Conservation (phyloP, 140 eudicot species). For the Stevia rebaudiana region DNA sequence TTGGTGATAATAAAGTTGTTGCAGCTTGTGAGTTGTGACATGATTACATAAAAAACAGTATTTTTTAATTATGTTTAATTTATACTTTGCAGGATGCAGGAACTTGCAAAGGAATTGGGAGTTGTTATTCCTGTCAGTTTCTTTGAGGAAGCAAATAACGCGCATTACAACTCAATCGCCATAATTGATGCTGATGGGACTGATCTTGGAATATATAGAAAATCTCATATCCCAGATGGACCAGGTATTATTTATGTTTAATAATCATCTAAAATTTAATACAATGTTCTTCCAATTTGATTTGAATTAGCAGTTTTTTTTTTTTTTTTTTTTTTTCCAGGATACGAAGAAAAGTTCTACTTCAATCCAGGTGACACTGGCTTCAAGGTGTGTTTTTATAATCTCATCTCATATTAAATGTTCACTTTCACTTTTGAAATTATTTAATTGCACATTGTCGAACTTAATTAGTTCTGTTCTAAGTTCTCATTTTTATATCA, state of each 20-base stretch:
- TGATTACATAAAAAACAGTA: not conserved
- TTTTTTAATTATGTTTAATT: slow-evolving; percentile 3
- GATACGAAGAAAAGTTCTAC: slow-evolving; percentile 94
- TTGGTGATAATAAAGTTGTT: not conserved
- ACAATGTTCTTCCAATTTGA: not conserved
- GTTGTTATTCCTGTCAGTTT: slow-evolving; percentile 98
- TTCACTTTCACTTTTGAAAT: slow-evolving; percentile 10
- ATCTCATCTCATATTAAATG: slow-evolving; percentile 10
- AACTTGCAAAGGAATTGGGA: slow-evolving; percentile 85
- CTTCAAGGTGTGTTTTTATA: slow-evolving; percentile 62
- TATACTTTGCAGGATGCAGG: slow-evolving; percentile 74
- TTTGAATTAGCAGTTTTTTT: not conserved
- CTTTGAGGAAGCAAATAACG: slow-evolving; percentile 98
- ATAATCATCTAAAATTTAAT: not conserved
- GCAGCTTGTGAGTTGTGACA: not conserved
- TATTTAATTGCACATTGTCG: not conserved
- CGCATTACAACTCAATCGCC: slow-evolving; percentile 89
- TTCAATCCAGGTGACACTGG: slow-evolving; percentile 99
- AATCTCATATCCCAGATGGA: slow-evolving; percentile 99
- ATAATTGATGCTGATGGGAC: slow-evolving; percentile 95
- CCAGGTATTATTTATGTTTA: slow-evolving; percentile 52
- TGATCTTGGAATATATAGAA: slow-evolving; percentile 91
- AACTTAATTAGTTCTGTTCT: not conserved
- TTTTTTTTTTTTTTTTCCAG: slow-evolving; percentile 28
- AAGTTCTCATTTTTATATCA: not conserved